Evolutionary conservation across 140 eudicot species (phyloP).

Genomic region (Cichorium intybus): DNA sequence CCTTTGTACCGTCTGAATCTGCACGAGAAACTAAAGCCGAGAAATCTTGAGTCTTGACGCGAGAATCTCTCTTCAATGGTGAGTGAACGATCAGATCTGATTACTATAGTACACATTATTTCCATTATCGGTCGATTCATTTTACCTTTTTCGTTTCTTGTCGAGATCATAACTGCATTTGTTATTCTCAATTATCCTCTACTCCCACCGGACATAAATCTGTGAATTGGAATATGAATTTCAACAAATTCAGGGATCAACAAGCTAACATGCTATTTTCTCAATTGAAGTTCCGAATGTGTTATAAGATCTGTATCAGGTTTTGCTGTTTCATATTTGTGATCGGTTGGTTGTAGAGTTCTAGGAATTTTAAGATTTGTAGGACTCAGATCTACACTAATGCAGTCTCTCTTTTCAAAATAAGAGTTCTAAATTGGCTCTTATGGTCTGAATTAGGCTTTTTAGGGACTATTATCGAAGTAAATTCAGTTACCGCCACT

Average conservation of each 20-base stretch:
- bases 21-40: slow-evolving; percentile 27
- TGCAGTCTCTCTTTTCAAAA: background rate
- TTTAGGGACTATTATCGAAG: background rate
- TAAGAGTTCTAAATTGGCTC: slow-evolving; percentile 1
- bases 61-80: slow-evolving; percentile 36
- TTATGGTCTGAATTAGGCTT: slow-evolving; percentile 11
- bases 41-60: slow-evolving; percentile 33
- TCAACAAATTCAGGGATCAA: slow-evolving; percentile 12
- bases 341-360: slow-evolving; percentile 9
- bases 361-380: background rate
- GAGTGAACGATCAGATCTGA: slow-evolving; percentile 19
- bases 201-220: background rate
- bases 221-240: slow-evolving; percentile 2
- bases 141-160: background rate
- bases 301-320: slow-evolving; percentile 14
- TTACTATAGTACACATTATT: background rate
- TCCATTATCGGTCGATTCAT: background rate
- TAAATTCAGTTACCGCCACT: background rate
- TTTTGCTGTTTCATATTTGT: background rate
- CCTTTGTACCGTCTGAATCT: slow-evolving; percentile 18
- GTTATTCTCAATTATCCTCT: background rate
- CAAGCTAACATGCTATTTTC: background rate
- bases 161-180: slow-evolving; percentile 19
- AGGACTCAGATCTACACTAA: slow-evolving; percentile 26
- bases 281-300: background rate